These are phyloP conservation scores for Pochonia chlamydosporia DNA, from an alignment of 2,329 filamentous ascomycete species.

Conservation along the genomic window DNA sequence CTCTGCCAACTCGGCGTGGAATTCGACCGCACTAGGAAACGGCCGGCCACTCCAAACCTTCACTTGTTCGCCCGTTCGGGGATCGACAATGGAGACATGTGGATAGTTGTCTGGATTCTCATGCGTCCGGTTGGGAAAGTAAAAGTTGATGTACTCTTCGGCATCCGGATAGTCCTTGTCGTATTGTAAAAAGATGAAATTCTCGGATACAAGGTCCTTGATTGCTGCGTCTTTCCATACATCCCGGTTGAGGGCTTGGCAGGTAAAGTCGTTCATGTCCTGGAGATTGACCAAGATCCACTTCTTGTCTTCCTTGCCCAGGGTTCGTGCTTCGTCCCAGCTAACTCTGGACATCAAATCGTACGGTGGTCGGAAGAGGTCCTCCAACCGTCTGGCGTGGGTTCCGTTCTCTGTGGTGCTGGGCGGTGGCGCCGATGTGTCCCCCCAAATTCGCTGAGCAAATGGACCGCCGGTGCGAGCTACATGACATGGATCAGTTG, in stretches of 20 bases:
- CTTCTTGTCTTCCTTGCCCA: constrained; percentile 83
- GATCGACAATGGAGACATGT: constrained; percentile 93
- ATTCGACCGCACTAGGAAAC: constrained; percentile 70
- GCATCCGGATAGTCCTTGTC: constrained; percentile 77
- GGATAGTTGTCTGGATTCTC: constrained; percentile 89
- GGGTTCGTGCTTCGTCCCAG: constrained; percentile 80
- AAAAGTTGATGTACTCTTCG: constrained; percentile 81
- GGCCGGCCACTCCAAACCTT: constrained; percentile 90
- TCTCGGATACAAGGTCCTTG: constrained; percentile 74
- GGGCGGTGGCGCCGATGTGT: constrained; percentile 14
- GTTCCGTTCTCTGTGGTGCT: constrained; percentile 42
- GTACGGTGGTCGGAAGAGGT: constrained; percentile 88
- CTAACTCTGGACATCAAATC: constrained; percentile 74
- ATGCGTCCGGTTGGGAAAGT: constrained; percentile 64
- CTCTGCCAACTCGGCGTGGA: constrained; percentile 86
- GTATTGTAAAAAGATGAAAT: constrained; percentile 95
- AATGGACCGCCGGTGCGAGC: constrained; percentile 27
- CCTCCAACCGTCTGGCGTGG: constrained; percentile 75
- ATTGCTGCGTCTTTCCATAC: constrained; percentile 88
- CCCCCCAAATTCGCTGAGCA: constrained; percentile 33
- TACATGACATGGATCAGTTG: neutral
- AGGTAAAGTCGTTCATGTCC: constrained; percentile 88
- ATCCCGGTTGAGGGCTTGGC: constrained; percentile 88
- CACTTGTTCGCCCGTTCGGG: constrained; percentile 91
- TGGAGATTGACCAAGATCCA: constrained; percentile 97